phyloP scores from a whole-genome alignment of 2,329 filamentous ascomycete species.

The Pestalotiopsis sp. region DNA sequence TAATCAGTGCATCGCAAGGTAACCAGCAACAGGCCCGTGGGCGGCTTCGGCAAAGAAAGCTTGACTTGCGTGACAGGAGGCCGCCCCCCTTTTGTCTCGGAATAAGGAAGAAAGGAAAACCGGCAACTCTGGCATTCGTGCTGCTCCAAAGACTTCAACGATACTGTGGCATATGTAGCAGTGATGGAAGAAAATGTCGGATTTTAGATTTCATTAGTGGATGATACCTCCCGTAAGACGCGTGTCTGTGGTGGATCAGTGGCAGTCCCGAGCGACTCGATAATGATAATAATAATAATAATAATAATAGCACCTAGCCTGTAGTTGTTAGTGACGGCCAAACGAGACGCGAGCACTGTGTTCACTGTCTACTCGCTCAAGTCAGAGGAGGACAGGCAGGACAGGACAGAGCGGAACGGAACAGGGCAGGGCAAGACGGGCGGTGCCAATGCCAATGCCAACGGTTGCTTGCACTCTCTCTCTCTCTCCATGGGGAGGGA shows the following conservation, averaged over 20 bases:
- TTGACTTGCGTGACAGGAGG: background rate
- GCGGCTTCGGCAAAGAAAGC: background rate
- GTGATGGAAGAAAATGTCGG: background rate
- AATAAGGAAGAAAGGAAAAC: background rate
- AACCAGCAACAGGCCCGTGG: background rate
- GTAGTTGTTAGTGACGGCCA: background rate
- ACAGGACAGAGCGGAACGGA: no score
- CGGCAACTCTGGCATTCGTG: background rate
- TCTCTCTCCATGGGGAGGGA: background rate
- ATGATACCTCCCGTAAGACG: slow-evolving; percentile 11
- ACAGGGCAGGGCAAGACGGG: background rate
- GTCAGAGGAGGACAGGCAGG: no score
- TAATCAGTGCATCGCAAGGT: background rate
- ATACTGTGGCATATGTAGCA: no score
- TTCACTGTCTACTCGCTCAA: background rate
- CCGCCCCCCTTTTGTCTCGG: background rate
- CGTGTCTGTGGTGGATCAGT: slow-evolving; percentile 9
- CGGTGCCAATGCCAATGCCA: background rate
- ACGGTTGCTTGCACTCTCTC: background rate
- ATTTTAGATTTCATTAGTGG: background rate
- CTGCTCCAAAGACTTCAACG: background rate
- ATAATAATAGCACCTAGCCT: no score
- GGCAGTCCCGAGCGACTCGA: background rate
- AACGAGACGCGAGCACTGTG: background rate
- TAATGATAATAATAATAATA: no score